These are phyloP conservation scores for Colletotrichum eleusines DNA, from an alignment of 2,329 filamentous ascomycete species.

Conservation along the genomic window DNA sequence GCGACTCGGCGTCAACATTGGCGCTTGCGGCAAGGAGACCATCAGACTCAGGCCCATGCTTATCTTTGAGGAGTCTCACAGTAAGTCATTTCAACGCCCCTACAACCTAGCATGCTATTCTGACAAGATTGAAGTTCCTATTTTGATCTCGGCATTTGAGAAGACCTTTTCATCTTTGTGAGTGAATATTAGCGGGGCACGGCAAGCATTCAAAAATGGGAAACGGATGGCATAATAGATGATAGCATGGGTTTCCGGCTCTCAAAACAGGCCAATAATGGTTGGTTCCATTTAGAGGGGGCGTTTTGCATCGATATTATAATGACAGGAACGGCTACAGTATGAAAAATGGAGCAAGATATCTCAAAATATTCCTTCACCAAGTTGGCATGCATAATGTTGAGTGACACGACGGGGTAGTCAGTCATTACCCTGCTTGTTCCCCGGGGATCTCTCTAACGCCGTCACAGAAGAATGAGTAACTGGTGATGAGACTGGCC, in stretches of 20 bases:
- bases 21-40: constrained; percentile 77
- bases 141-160: constrained; percentile 83
- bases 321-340: constrained; percentile 5
- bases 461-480: too few relatives aligned
- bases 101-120: not conserved
- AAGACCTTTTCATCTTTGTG: constrained; percentile 70
- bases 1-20: constrained; percentile 80
- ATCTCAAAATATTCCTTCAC: not conserved
- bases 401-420: not conserved
- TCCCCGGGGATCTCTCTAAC: too few relatives aligned
- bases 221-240: constrained; percentile 14
- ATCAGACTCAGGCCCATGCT: constrained; percentile 84
- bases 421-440: not conserved
- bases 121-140: constrained; percentile 48
- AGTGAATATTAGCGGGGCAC: constrained; percentile 25
- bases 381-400: too few relatives aligned
- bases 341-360: not conserved
- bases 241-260: constrained; percentile 28
- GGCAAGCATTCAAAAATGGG: constrained; percentile 2
- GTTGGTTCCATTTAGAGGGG: not conserved
- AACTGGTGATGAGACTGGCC: too few relatives aligned
- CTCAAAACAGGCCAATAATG: not conserved
- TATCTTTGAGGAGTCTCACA: constrained; percentile 81
- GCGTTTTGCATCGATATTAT: constrained; percentile 33
- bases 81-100: constrained; percentile 32